Evolutionary conservation across 805 yeast species (phyloP).

Genomic region (Kodamaea neixiangensis): DNA sequence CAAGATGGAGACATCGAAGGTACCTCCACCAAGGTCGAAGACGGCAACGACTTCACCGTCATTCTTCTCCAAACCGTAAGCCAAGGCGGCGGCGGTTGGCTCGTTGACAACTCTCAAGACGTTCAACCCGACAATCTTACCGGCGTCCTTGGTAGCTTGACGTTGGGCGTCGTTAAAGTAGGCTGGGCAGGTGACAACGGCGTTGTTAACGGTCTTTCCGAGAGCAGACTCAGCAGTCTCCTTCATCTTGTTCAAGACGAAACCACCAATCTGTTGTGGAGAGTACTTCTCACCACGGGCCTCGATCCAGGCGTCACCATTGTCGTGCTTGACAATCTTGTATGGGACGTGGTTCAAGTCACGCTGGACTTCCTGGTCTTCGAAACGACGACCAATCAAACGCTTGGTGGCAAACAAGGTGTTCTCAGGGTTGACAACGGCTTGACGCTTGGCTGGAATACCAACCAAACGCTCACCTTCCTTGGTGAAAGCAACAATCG

Average conservation of each 20-base stretch:
- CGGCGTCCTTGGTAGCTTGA: constrained; percentile 95
- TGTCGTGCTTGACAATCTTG: constrained; percentile 83
- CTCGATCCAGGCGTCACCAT: constrained; percentile 97
- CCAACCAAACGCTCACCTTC: constrained; percentile 92
- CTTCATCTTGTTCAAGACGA: constrained; percentile 92
- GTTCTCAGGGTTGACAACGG: constrained; percentile 91
- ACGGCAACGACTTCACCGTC: constrained; percentile 87
- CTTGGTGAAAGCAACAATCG: constrained; percentile 91
- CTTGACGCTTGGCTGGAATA: constrained; percentile 94
- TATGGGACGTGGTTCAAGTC: constrained; percentile 87
- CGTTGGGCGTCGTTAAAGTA: constrained; percentile 90
- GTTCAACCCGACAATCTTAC: constrained; percentile 93
- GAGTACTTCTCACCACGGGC: constrained; percentile 86
- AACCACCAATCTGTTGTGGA: constrained; percentile 95
- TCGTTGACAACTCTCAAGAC: constrained; percentile 87
- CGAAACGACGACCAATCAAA: constrained; percentile 89
- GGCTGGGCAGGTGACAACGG: constrained; percentile 90
- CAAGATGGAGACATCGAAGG: constrained; percentile 93
- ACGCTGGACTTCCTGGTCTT: constrained; percentile 86
- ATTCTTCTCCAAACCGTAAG: constrained; percentile 88
- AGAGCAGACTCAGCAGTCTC: constrained; percentile 94
- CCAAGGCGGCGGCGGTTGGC: constrained; percentile 93
- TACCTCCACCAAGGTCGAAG: constrained; percentile 98
- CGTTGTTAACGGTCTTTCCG: constrained; percentile 84
- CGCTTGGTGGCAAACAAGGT: constrained; percentile 94